Percentiles rank a stretch among this genome's conserved stretches.
phyloP scores from a whole-genome alignment of 352 stramenopile species.

The Pythium aquatile region DNA sequence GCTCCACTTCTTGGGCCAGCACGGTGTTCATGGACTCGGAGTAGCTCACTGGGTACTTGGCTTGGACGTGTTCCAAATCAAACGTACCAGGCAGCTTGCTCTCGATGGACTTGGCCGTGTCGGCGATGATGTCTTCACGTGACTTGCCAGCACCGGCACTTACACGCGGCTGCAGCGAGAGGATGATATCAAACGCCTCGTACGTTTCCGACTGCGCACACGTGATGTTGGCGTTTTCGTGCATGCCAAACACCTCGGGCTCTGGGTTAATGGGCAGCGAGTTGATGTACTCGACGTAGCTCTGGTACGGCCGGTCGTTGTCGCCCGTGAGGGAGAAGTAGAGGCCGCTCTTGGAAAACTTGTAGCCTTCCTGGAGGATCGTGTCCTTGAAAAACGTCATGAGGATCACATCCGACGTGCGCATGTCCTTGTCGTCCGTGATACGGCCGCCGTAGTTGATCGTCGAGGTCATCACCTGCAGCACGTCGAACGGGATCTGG shows the following conservation, averaged over 20 bases:
- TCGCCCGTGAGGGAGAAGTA: constrained; percentile 87
- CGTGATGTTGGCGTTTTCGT: constrained; percentile 94
- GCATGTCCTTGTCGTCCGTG: constrained; percentile 94
- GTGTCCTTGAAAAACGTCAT: constrained; percentile 86
- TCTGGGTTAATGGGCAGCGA: constrained; percentile 88
- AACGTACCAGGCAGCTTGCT: constrained; percentile 57
- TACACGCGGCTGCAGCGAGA: constrained; percentile 80
- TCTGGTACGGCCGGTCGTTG: constrained; percentile 55
- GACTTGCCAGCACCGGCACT: constrained; percentile 65
- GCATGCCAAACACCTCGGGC: constrained; percentile 93
- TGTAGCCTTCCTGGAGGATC: constrained; percentile 76
- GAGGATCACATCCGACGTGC: constrained; percentile 89
- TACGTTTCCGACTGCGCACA: constrained; percentile 90
- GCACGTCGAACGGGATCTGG: constrained; percentile 83
- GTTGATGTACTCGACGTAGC: constrained; percentile 95
- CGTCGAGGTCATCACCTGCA: constrained; percentile 92
- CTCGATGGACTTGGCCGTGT: constrained; percentile 72
- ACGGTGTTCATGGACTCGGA: constrained; percentile 96
- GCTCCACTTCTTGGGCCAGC: constrained; percentile 84
- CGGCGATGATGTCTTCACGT: constrained; percentile 74
- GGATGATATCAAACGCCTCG: constrained; percentile 85
- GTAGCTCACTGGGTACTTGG: constrained; percentile 90
- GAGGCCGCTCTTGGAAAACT: constrained; percentile 77
- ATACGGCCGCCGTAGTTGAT: constrained; percentile 95
- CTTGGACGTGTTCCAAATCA: constrained; percentile 73